Percentiles rank a stretch among this genome's conserved stretches.
These are phyloP conservation scores for Blepharisma japonicum DNA, from an alignment of 73 alveolate genomes.

Conservation along the genomic window DNA sequence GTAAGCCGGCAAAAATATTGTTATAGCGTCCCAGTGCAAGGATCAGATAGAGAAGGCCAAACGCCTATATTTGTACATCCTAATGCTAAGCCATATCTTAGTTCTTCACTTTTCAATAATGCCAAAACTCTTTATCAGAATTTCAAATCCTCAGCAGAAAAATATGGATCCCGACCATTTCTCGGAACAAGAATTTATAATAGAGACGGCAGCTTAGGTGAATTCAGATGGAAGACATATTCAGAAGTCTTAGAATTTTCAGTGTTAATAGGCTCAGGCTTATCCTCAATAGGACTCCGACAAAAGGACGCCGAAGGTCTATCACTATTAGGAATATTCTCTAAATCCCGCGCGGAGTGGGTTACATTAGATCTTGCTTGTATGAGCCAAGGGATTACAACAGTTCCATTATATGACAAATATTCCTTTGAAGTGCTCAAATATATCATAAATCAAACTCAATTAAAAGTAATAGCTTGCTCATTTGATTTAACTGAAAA, in stretches of 20 bases:
- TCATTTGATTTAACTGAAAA: not conserved
- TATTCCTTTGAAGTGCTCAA: conserved; percentile 57
- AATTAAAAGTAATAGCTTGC: not conserved
- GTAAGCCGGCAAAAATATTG: too few relatives aligned
- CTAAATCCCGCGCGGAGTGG: conserved; percentile 90
- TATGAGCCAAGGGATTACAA: conserved; percentile 60
- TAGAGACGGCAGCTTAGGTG: conserved; percentile 31
- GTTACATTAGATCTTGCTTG: conserved; percentile 62
- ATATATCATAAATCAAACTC: not conserved
- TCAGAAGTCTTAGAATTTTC: not conserved
- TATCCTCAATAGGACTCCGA: not conserved
- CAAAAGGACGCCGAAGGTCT: not conserved
- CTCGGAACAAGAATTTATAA: not conserved
- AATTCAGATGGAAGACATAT: conserved; percentile 63
- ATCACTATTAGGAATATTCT: conserved; percentile 78
- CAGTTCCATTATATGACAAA: conserved; percentile 85
- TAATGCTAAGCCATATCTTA: conserved; percentile 5
- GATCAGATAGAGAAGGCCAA: not conserved
- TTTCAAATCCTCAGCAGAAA: not conserved
- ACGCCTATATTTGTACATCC: conserved; percentile 7
- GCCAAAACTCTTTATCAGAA: not conserved
- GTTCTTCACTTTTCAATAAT: not conserved
- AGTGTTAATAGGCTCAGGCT: not conserved
- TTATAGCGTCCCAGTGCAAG: not conserved
- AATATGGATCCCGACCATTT: conserved; percentile 20